Base-by-base conservation (phyloP, 306 rosid genomes). In the Albizia julibrissin region DNA sequence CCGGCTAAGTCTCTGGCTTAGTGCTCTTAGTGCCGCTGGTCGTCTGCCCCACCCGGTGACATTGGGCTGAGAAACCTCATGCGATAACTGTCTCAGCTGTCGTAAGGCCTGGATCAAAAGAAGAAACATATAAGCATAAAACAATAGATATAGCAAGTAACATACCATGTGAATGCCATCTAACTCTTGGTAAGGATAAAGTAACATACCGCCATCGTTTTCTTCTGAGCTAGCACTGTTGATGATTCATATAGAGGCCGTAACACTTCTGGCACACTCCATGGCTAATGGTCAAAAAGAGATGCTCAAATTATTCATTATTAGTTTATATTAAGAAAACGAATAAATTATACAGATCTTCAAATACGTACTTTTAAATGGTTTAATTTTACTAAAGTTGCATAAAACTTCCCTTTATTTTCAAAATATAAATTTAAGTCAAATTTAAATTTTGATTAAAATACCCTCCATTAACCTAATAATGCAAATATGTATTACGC, bases 251-350 rank as follows among this genome's bases (percentile, higher is more conserved):
- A 94, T 22, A 93, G 97, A 79, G 97, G 94, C 78, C 98, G 85
- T 65, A 93, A 90, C 54, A 93, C 98, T 80, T 94, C 98, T 69
- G 98, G 98, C 61, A 94, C 98, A 39, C 97, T 92, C 86, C 91
- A 85, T 6, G 75, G 75, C 75, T 71, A 26, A 71, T 24, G 47
- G 42, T 37, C 37, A 71, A 6, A 71, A 43, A 71, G 56, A 44
- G 10, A 71, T 6, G 75, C 75, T 44, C 4, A 27, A 43, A 27
- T 71, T 71, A 44, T 22, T 42, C 18, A 24, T 6, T 24, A 7
- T 14, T 24, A 13, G 13, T 12, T 43, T 22, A 13, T 24, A 71
- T 13, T 13, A 37, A 68, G 69, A 27, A 62, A 27, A 62, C 27
- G 37, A 26, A 62, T 5, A 62, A 62, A 62, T 24, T 27, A 62